Conservation (phyloP, 75 land plant genomes). For the Picea sitchensis region DNA sequence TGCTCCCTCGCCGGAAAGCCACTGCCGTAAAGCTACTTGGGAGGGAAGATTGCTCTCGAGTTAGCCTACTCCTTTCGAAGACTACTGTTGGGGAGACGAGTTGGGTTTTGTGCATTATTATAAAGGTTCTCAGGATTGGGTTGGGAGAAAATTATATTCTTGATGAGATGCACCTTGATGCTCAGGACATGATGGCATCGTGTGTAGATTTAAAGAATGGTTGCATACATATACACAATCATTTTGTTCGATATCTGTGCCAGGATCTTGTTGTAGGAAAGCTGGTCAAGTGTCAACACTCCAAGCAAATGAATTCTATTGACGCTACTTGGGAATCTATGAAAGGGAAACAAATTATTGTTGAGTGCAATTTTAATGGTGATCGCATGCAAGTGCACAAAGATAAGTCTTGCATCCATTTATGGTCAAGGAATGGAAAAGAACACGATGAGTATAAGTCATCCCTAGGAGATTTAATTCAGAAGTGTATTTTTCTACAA, state of each 20-base stretch:
- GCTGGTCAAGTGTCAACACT: too few species aligned
- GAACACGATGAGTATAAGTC: slow-evolving; percentile 8
- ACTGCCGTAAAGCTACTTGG: too few species aligned
- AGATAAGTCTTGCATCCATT: too few species aligned
- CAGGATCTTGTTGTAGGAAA: neutral
- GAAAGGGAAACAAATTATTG: too few species aligned
- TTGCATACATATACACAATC: slow-evolving; percentile 17
- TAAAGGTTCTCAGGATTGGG: slow-evolving; percentile 22
- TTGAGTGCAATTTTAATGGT: too few species aligned
- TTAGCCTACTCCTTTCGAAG: neutral
- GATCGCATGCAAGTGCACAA: neutral
- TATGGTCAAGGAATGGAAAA: neutral
- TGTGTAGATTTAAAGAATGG: slow-evolving; percentile 24
- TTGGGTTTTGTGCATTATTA: slow-evolving; percentile 20
- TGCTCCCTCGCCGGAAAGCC: too few species aligned
- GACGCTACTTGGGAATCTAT: too few species aligned
- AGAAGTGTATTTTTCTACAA: neutral
- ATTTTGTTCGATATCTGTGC: slow-evolving; percentile 7
- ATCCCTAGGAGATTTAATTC: neutral
- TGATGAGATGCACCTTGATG: slow-evolving; percentile 29
- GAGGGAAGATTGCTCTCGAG: too few species aligned
- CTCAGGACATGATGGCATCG: slow-evolving; percentile 21
- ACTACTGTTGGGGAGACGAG: slow-evolving; percentile 21
- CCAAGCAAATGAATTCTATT: too few species aligned
- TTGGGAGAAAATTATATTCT: slow-evolving; percentile 27